A percentile compares a stretch with the other conserved stretches of the same genome.
phyloP scores from a whole-genome alignment of 2,329 filamentous ascomycete species.

The Colletotrichum musae region DNA sequence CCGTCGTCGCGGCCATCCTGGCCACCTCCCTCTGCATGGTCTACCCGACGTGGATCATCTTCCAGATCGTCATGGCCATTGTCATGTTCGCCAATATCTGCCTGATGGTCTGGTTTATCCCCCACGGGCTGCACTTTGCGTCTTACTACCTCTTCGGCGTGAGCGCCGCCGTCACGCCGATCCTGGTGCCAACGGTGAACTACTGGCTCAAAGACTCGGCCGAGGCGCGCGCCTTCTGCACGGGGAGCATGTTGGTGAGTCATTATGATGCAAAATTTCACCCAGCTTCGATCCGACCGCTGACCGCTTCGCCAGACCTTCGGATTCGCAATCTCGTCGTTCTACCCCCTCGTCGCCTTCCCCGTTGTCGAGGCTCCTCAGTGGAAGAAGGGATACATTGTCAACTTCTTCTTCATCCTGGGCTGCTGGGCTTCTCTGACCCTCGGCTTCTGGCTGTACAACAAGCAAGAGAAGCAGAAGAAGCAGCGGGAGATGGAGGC shows the following conservation, averaged over 20 bases:
- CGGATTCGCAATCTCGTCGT: constrained; percentile 42
- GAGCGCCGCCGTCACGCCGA: constrained; percentile 45
- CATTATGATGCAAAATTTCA: too few relatives aligned
- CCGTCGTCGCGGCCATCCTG: constrained; percentile 45
- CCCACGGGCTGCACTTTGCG: constrained; percentile 41
- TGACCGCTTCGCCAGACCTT: constrained; percentile 31
- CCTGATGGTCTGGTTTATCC: constrained; percentile 43
- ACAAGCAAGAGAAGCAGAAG: constrained; percentile 30
- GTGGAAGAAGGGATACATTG: constrained; percentile 45
- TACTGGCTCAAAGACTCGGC: constrained; percentile 45
- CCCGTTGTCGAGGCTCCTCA: constrained; percentile 43
- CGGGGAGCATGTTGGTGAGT: constrained; percentile 43
- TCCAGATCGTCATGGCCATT: constrained; percentile 44
- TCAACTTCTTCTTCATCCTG: constrained; percentile 43
- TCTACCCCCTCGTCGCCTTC: constrained; percentile 43
- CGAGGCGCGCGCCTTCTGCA: constrained; percentile 44
- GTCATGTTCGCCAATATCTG: constrained; percentile 43
- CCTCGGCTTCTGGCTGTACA: constrained; percentile 34
- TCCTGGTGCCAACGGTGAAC: constrained; percentile 45
- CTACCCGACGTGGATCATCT: constrained; percentile 51
- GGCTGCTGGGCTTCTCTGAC: constrained; percentile 37
- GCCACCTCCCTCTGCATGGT: constrained; percentile 51
- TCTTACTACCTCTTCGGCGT: constrained; percentile 45
- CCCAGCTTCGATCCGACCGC: not conserved
- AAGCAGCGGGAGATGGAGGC: constrained; percentile 1